These are phyloP conservation scores for Crataegus laevigata DNA, from an alignment of 306 rosid species.

Conservation along the genomic window DNA sequence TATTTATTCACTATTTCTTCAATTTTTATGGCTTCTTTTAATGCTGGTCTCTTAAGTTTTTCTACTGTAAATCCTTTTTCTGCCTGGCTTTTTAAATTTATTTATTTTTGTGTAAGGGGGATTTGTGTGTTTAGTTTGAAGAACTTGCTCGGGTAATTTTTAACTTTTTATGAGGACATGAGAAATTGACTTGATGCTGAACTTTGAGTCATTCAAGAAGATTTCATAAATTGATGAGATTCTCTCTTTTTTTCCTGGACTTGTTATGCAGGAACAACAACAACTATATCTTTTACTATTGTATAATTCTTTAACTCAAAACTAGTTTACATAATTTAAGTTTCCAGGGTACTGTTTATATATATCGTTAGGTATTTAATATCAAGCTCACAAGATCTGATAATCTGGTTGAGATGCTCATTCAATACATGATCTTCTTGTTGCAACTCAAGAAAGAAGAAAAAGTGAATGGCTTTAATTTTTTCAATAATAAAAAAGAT, in stretches of 20 bases:
- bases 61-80: background rate
- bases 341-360: background rate
- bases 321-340: background rate
- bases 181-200: background rate
- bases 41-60: background rate
- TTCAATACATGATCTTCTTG: background rate
- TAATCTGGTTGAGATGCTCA: background rate
- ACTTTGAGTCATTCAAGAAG: background rate
- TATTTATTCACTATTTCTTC: background rate
- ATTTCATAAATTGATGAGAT: background rate
- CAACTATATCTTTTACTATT: background rate
- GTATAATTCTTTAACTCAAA: background rate
- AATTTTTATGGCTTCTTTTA: conserved; percentile 7
- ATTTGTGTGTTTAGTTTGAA: background rate
- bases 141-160: background rate
- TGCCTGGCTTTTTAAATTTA: background rate
- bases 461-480: background rate
- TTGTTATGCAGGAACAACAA: background rate
- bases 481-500: background rate
- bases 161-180: background rate
- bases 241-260: background rate
- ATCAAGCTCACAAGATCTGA: background rate
- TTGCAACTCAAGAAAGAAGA: background rate
- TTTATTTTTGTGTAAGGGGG: background rate
- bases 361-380: background rate